These are phyloP conservation scores for Ustilago tritici DNA, from an alignment of 1,284 basidiomycete species.

Conservation along the genomic window DNA sequence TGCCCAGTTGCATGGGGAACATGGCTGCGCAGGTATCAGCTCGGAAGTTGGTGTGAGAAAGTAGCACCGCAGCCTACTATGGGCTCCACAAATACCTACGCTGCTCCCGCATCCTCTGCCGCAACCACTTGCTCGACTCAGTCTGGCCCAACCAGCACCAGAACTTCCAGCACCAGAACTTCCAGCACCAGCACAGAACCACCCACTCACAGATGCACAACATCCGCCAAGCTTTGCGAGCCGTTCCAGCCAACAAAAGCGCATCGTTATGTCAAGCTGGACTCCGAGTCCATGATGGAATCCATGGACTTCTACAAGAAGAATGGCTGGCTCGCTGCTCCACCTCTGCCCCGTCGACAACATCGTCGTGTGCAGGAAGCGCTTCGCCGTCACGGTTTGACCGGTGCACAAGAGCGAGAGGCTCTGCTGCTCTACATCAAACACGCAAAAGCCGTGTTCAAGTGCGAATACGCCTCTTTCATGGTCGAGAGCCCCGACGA, in stretches of 20 bases:
- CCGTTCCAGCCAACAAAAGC: slow-evolving; percentile 8
- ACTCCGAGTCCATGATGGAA: slow-evolving; percentile 20
- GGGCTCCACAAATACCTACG: slow-evolving; percentile 1
- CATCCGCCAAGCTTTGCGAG: slow-evolving; percentile 20
- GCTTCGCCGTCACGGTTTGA: slow-evolving; percentile 38
- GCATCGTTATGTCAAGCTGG: slow-evolving; percentile 37
- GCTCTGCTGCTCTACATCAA: slow-evolving; percentile 38
- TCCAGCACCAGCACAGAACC: not conserved
- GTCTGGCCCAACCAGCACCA: not conserved
- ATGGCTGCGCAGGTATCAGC: slow-evolving; percentile 46
- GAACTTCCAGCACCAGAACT: not conserved
- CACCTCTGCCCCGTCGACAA: slow-evolving; percentile 33
- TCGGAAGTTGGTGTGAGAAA: slow-evolving; percentile 29
- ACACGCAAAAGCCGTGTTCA: slow-evolving; percentile 51
- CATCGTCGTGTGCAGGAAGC: slow-evolving; percentile 25
- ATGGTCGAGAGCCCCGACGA: slow-evolving; percentile 44
- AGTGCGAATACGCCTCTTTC: slow-evolving; percentile 48
- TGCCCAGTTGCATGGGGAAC: slow-evolving; percentile 39
- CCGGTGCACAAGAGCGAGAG: slow-evolving; percentile 32
- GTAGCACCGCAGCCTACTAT: slow-evolving; percentile 8
- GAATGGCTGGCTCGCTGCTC: slow-evolving; percentile 53
- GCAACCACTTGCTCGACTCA: not conserved
- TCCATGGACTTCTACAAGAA: slow-evolving; percentile 38
- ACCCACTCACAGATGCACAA: slow-evolving; percentile 2
- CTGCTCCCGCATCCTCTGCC: not conserved